A percentile compares a stretch with the other conserved stretches of the same genome.
Conservation (phyloP, 2,329 filamentous ascomycete genomes). For the Aspergillaceae sp. region DNA sequence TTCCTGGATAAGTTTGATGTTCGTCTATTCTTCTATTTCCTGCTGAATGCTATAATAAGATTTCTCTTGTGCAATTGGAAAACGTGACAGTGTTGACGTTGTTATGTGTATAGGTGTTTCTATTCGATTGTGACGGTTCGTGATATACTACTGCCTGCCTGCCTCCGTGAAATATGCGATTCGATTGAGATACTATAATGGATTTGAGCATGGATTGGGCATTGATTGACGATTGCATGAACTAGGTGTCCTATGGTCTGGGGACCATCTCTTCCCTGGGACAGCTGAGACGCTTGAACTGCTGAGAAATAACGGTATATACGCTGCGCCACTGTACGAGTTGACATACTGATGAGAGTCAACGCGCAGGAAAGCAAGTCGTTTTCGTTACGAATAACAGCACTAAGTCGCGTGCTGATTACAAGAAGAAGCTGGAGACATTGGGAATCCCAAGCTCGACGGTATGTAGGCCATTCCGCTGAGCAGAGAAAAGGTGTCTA, state of each 20-base stretch:
- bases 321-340: not conserved
- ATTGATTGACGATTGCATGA: slow-evolving; percentile 11
- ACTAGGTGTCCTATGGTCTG: slow-evolving; percentile 91
- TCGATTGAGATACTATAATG: not conserved
- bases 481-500: too few species aligned
- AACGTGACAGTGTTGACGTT: not conserved
- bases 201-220: slow-evolving; percentile 23
- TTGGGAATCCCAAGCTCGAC: slow-evolving; percentile 71
- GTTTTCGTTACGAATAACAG: slow-evolving; percentile 99
- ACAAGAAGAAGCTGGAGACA: slow-evolving; percentile 78
- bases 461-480: slow-evolving; percentile 27
- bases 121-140: slow-evolving; percentile 95
- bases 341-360: not conserved
- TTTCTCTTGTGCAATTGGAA: too few species aligned
- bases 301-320: slow-evolving; percentile 66
- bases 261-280: slow-evolving; percentile 78
- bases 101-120: slow-evolving; percentile 57
- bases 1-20: slow-evolving; percentile 93
- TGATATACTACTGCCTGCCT: slow-evolving; percentile 1
- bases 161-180: not conserved
- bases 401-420: slow-evolving; percentile 87
- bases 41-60: too few species aligned
- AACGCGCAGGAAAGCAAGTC: slow-evolving; percentile 65
- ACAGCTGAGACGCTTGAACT: slow-evolving; percentile 78
- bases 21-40: slow-evolving; percentile 32